Evolutionary conservation across 805 yeast species (phyloP).

Genomic region (Wickerhamomyces sydowiorum): DNA sequence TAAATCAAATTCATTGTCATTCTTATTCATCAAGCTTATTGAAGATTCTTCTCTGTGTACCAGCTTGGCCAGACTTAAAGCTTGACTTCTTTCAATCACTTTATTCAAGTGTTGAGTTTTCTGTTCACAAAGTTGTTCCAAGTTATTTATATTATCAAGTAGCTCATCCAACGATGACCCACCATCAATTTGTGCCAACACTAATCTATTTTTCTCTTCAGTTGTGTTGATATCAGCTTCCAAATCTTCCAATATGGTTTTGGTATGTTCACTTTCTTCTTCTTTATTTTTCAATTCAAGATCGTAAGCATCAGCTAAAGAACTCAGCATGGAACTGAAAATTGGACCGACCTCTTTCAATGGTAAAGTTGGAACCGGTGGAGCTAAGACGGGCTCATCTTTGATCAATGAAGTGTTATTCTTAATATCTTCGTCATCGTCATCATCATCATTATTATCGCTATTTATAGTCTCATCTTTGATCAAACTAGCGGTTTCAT

Average conservation of each 20-base stretch:
- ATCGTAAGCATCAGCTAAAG: constrained; percentile 48
- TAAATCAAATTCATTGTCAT: constrained; percentile 17
- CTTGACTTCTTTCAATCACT: constrained; percentile 59
- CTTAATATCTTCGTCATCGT: constrained; percentile 8
- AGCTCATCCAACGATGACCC: constrained; percentile 16
- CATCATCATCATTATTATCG: constrained; percentile 5
- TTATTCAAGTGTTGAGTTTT: constrained; percentile 31
- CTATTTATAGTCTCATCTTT: neutral
- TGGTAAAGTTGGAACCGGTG: constrained; percentile 17
- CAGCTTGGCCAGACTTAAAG: constrained; percentile 49
- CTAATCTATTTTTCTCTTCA: constrained; percentile 26
- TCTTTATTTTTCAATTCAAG: constrained; percentile 48
- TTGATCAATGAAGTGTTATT: constrained; percentile 1
- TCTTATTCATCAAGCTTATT: constrained; percentile 12
- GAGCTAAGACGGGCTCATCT: constrained; percentile 5
- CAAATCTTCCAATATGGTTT: constrained; percentile 33
- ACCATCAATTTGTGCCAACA: constrained; percentile 15
- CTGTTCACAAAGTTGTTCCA: constrained; percentile 17
- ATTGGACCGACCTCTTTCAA: constrained; percentile 23
- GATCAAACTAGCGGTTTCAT: neutral
- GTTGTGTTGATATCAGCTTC: constrained; percentile 33
- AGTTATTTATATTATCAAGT: constrained; percentile 6
- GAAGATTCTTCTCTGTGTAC: constrained; percentile 49
- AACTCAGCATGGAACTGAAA: constrained; percentile 32
- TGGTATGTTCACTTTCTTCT: constrained; percentile 45